Percentiles rank a stretch among this genome's conserved stretches.
Evolutionary conservation across 2,329 filamentous ascomycete genomes (phyloP).

Genomic region (Colletotrichum higginsianum): DNA sequence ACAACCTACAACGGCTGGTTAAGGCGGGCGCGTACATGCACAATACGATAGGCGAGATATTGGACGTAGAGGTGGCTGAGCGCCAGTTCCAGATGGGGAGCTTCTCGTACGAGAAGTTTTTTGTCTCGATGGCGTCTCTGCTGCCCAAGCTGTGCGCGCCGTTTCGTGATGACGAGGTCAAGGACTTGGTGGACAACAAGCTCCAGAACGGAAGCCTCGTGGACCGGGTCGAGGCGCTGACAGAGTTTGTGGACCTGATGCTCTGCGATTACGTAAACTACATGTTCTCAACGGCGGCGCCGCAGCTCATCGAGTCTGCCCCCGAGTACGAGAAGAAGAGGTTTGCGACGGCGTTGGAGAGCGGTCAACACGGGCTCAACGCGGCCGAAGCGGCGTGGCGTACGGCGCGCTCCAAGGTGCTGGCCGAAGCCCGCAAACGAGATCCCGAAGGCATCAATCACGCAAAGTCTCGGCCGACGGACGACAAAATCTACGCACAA

Average conservation of each 20-base stretch:
- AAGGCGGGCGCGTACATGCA: conserved; percentile 81
- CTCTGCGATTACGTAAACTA: conserved; percentile 89
- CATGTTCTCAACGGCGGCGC: conserved; percentile 79
- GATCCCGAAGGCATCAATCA: conserved; percentile 79
- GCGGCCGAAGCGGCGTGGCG: conserved; percentile 78
- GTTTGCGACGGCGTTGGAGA: conserved; percentile 76
- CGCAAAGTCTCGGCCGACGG: conserved; percentile 73
- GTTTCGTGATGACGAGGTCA: conserved; percentile 83
- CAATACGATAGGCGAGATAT: conserved; percentile 79
- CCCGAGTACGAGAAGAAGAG: conserved; percentile 81
- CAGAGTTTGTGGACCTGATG: conserved; percentile 83
- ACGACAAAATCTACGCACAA: conserved; percentile 81
- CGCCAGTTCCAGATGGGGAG: conserved; percentile 79
- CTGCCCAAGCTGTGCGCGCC: conserved; percentile 86
- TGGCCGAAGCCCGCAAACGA: conserved; percentile 76
- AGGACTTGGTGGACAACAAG: conserved; percentile 75
- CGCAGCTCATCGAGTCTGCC: conserved; percentile 79
- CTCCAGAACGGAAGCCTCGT: conserved; percentile 76
- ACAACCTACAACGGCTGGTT: conserved; percentile 80
- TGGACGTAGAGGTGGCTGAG: conserved; percentile 80
- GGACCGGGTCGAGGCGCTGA: conserved; percentile 81
- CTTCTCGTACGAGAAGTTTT: conserved; percentile 88
- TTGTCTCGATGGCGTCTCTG: conserved; percentile 80
- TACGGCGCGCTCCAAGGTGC: conserved; percentile 73
- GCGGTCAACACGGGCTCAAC: conserved; percentile 67